Conservation (phyloP, 768 basidiomycete species). For the Tremella fuciformis region DNA sequence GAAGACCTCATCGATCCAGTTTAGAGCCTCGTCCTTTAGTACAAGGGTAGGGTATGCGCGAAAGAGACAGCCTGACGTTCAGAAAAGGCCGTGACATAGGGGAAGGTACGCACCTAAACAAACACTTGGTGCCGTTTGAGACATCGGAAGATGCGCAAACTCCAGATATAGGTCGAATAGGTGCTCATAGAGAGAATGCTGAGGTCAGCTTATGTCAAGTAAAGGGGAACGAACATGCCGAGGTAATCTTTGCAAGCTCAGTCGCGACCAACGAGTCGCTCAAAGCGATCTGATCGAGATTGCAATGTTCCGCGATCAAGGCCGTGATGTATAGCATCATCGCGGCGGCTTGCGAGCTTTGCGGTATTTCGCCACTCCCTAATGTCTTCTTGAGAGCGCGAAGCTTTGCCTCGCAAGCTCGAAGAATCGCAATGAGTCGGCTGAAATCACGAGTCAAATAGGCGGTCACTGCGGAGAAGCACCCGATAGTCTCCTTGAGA, state of each 20-base stretch:
- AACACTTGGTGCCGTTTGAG: slow-evolving; percentile 61
- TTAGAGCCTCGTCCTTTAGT: slow-evolving; percentile 71
- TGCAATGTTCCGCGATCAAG: slow-evolving; percentile 80
- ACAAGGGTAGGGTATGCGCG: slow-evolving; percentile 87
- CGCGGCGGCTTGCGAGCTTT: slow-evolving; percentile 29
- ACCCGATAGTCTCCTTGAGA: slow-evolving; percentile 86
- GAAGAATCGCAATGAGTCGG: slow-evolving; percentile 72
- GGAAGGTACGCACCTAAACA: slow-evolving; percentile 69
- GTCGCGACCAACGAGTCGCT: slow-evolving; percentile 58
- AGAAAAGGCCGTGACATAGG: not conserved
- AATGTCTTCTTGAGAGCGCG: slow-evolving; percentile 49
- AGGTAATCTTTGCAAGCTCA: slow-evolving; percentile 62
- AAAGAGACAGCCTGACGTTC: slow-evolving; percentile 73
- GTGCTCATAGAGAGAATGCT: slow-evolving; percentile 77
- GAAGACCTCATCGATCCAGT: slow-evolving; percentile 88
- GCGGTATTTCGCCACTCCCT: slow-evolving; percentile 28
- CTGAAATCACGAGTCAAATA: slow-evolving; percentile 81
- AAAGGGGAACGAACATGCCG: slow-evolving; percentile 27
- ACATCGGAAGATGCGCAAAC: slow-evolving; percentile 67
- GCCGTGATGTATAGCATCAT: slow-evolving; percentile 79
- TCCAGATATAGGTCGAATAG: slow-evolving; percentile 70
- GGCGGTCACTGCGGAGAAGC: slow-evolving; percentile 80
- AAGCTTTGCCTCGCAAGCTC: slow-evolving; percentile 66
- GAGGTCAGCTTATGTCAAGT: slow-evolving; percentile 4
- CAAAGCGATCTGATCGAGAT: slow-evolving; percentile 72